These are phyloP conservation scores for Rhododendron molle DNA, from an alignment of 148 eudicot genomes.

Conservation along the genomic window DNA sequence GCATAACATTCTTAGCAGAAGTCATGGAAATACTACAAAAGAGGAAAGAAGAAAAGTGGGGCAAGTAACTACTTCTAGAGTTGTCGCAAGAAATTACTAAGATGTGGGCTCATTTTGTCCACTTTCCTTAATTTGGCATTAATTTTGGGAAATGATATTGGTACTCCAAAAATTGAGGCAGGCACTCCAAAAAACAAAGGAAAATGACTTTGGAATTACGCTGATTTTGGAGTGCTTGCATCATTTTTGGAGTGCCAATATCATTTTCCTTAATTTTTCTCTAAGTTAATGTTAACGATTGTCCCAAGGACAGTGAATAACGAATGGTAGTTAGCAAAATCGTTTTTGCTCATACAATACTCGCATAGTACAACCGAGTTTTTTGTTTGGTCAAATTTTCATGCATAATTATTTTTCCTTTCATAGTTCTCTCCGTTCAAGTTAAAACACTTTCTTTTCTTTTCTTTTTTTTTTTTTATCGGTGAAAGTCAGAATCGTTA, in stretches of 20 bases:
- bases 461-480: too few species aligned
- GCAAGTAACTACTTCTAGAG: not conserved
- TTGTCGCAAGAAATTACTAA: not conserved
- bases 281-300: not conserved
- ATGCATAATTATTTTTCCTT: not conserved
- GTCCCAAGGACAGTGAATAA: not conserved
- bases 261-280: not conserved
- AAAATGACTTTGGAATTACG: too few species aligned
- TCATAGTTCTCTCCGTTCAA: not conserved
- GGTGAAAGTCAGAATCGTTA: not conserved
- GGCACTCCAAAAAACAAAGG: too few species aligned
- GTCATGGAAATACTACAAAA: not conserved
- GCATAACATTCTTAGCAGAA: not conserved
- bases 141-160: too few species aligned
- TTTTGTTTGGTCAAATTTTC: too few species aligned
- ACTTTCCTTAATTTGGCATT: not conserved
- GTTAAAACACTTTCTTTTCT: not conserved
- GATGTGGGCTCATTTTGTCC: not conserved
- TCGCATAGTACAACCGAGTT: not conserved
- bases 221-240: too few species aligned
- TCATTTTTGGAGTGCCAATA: too few species aligned
- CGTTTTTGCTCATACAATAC: not conserved
- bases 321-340: not conserved
- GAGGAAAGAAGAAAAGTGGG: not conserved
- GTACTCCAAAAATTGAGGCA: too few species aligned